phyloP scores from a whole-genome alignment of 139 green algal species.

The Chlorella sp. region DNA sequence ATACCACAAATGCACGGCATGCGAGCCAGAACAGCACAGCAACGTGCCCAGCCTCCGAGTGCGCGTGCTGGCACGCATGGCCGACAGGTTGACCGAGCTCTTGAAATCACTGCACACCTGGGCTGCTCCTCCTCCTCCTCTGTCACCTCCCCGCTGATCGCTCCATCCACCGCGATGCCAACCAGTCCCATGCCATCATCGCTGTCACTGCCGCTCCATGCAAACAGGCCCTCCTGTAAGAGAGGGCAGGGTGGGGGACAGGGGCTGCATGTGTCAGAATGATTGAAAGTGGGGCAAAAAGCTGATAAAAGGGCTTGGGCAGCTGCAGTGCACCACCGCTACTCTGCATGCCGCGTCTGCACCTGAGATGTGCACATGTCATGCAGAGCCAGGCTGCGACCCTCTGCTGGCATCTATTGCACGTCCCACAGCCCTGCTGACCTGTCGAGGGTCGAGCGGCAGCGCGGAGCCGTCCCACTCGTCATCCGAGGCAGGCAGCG shows the following conservation, averaged over 20 bases:
- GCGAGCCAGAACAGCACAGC: too few species aligned
- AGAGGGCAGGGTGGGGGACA: neutral
- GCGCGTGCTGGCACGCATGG: too few species aligned
- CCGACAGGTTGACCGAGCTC: too few species aligned
- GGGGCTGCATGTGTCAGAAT: too few species aligned
- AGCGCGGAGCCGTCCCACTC: neutral
- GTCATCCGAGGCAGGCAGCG: neutral
- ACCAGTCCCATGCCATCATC: neutral
- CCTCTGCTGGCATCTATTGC: neutral
- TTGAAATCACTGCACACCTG: neutral
- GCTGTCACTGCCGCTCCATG: conserved; percentile 34
- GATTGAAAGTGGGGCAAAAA: too few species aligned
- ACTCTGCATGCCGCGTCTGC: too few species aligned
- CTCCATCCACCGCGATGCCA: conserved; percentile 14
- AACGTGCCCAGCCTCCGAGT: too few species aligned
- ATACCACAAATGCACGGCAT: too few species aligned
- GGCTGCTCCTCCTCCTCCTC: conserved; percentile 18
- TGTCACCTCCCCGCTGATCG: conserved; percentile 1
- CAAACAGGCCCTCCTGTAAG: neutral
- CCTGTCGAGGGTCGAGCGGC: neutral
- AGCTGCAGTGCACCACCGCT: too few species aligned
- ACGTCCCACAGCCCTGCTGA: neutral
- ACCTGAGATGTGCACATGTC: too few species aligned
- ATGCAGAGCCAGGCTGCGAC: neutral
- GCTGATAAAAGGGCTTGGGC: too few species aligned